These are phyloP conservation scores for Globisporangium viniferum DNA, from an alignment of 352 stramenopile genomes.

Conservation along the genomic window DNA sequence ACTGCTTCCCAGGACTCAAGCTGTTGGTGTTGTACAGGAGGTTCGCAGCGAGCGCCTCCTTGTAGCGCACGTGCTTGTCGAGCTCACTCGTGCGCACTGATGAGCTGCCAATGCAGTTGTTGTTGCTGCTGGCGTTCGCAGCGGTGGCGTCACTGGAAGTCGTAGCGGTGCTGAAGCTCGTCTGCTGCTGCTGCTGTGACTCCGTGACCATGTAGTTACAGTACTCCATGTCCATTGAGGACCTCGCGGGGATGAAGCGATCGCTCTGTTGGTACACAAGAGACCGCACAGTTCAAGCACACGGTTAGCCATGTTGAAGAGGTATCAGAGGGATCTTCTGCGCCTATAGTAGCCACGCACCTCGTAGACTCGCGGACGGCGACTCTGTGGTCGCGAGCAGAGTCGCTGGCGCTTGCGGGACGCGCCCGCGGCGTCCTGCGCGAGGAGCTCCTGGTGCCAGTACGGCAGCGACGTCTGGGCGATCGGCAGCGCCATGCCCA, in stretches of 20 bases:
- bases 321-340: neutral
- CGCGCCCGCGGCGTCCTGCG: constrained; percentile 4
- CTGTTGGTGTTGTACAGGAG: constrained; percentile 19
- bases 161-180: neutral
- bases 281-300: neutral
- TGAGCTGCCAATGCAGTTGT: neutral
- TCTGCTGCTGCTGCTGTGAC: neutral
- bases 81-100: constrained; percentile 18
- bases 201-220: constrained; percentile 35
- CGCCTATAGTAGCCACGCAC: constrained; percentile 4
- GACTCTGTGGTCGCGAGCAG: neutral
- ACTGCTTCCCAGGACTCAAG: constrained; percentile 12
- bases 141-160: neutral
- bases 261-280: constrained; percentile 22
- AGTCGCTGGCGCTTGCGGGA: constrained; percentile 31
- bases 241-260: constrained; percentile 44
- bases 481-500: constrained; percentile 27
- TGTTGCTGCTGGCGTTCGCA: neutral
- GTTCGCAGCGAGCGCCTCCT: constrained; percentile 32
- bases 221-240: constrained; percentile 43
- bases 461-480: constrained; percentile 15
- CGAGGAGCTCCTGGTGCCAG: constrained; percentile 30
- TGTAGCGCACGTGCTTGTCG: constrained; percentile 31
- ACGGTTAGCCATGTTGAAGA: neutral
- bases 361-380: constrained; percentile 17